Base-by-base conservation (phyloP, 176 grass and related monocot genomes). In the Phoenix dactylifera region DNA sequence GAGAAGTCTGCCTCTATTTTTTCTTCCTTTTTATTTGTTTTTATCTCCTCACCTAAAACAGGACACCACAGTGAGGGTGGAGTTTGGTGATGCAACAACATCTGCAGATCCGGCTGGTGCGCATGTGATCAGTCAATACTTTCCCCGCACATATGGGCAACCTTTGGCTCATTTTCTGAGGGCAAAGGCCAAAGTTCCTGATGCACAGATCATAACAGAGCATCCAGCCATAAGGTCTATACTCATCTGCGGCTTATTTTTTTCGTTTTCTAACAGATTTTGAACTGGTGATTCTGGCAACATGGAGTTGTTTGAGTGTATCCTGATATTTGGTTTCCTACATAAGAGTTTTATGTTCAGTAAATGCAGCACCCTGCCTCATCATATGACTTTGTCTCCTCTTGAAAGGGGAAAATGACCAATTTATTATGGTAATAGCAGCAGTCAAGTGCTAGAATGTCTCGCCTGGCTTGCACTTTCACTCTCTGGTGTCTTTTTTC, bases 11-110 rank as follows among this genome's bases (percentile, higher is more conserved):
- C 6, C 7, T 49, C 19, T 7, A 54, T 58, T 64, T 59, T 26
- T 57, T 71, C 64, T 66, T 9, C 56, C 15, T 17, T 50, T 51
- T 62, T 4, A 4, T 26, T 26, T 26, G 1, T 0, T 26, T 26
- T 12, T 24, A 29, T 50, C 52, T 16, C 4, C 66, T 83, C 23
- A 63, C 53, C 29, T 55, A 52, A 78, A 76, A 4, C 70, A 98
- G 93, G 93, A 88, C 52, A 98, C 93, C 58, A 83, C 93, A 39
- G 87, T 98, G 39, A 88, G 88, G 73, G 87, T 98, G 64, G 93
- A 92, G 60, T 92, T 84, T 25, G 93, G 93, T 17, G 93, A 86
- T 67, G 64, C 73, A 6, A 89, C 93, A 29, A 89, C 86, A 49
- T 78, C 93, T 51, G 76, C 93, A 51, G 88, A 98, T 72, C 82